These are phyloP conservation scores for Lipomyces mesembrius DNA, from an alignment of 805 yeast genomes.

Conservation along the genomic window DNA sequence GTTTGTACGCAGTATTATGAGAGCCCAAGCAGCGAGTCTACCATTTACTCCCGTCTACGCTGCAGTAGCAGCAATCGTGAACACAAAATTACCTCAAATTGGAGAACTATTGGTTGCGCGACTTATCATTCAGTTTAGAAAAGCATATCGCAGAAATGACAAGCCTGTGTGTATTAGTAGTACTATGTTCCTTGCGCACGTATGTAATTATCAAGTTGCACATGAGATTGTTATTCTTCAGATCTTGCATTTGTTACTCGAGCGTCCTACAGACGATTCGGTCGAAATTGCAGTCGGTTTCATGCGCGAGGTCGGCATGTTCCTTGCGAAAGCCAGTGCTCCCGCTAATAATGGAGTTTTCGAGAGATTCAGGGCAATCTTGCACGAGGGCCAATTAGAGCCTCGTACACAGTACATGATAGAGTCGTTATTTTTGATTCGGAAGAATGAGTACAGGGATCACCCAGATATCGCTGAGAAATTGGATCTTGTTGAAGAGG, in stretches of 20 bases:
- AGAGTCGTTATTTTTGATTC: conserved; percentile 57
- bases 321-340: conserved; percentile 51
- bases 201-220: conserved; percentile 65
- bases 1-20: conserved; percentile 61
- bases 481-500: conserved; percentile 66
- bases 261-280: conserved; percentile 58
- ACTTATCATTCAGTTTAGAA: conserved; percentile 62
- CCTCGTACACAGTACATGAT: conserved; percentile 53
- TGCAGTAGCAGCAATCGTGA: conserved; percentile 61
- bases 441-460: conserved; percentile 53
- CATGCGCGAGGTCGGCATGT: conserved; percentile 58
- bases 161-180: conserved; percentile 52
- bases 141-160: conserved; percentile 55
- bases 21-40: conserved; percentile 53
- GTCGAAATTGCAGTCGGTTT: conserved; percentile 60
- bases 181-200: conserved; percentile 59
- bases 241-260: conserved; percentile 54
- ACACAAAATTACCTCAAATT: conserved; percentile 68
- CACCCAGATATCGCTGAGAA: conserved; percentile 51
- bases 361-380: conserved; percentile 63
- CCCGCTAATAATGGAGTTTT: conserved; percentile 57
- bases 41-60: conserved; percentile 58
- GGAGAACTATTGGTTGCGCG: conserved; percentile 64
- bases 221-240: conserved; percentile 61
- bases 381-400: conserved; percentile 59